These are phyloP conservation scores for Colletotrichum nymphaeae DNA, from an alignment of 2,329 filamentous ascomycete species.

Conservation along the genomic window DNA sequence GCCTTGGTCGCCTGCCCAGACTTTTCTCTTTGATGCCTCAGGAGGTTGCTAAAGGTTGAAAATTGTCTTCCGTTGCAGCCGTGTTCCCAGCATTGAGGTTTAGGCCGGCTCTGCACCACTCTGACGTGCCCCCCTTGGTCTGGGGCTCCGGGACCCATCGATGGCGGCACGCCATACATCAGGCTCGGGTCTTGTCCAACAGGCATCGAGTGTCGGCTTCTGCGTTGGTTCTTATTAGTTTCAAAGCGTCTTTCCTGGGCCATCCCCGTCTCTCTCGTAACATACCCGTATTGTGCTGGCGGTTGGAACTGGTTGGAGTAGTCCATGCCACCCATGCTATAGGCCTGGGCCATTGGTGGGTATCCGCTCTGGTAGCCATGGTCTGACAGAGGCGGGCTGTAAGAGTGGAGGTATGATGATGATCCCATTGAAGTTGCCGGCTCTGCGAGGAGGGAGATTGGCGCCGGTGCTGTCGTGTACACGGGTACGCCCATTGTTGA, in stretches of 20 bases:
- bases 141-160: conserved; percentile 44
- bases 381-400: conserved; percentile 61
- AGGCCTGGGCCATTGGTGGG: conserved; percentile 50
- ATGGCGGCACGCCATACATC: conserved; percentile 56
- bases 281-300: conserved; percentile 55
- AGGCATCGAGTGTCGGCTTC: conserved; percentile 52
- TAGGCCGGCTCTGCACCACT: conserved; percentile 82
- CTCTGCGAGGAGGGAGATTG: conserved; percentile 64
- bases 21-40: conserved; percentile 94
- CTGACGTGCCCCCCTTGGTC: conserved; percentile 66
- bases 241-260: background rate
- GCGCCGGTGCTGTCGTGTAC: conserved; percentile 63
- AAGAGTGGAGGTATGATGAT: conserved; percentile 61
- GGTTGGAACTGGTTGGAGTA: conserved; percentile 51
- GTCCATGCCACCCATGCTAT: conserved; percentile 55
- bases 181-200: conserved; percentile 51
- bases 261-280: background rate
- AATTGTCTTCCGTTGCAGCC: conserved; percentile 96
- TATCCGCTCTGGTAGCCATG: conserved; percentile 45
- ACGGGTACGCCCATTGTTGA: conserved; percentile 57
- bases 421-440: conserved; percentile 56
- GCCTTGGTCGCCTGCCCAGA: conserved; percentile 91
- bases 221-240: conserved; percentile 37
- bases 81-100: conserved; percentile 97
- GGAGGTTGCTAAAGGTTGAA: conserved; percentile 94